Evolutionary conservation across 2,329 filamentous ascomycete species (phyloP).

Genomic region (Aspergillus unguis): DNA sequence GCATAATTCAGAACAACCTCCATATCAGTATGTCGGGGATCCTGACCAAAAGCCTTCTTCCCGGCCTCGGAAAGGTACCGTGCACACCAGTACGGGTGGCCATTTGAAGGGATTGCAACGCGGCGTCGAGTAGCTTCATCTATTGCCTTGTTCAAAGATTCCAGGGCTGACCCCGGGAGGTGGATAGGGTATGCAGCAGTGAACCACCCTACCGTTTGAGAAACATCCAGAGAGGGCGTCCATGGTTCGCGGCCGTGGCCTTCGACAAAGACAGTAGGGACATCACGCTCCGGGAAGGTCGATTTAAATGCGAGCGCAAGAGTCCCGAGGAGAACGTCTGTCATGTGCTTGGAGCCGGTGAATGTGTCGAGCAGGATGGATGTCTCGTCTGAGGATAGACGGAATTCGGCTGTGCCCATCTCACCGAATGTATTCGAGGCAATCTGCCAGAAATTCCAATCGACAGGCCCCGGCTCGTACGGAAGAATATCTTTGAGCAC

Average conservation of each 20-base stretch:
- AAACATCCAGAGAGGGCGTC: constrained; percentile 6
- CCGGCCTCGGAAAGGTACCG: constrained; percentile 9
- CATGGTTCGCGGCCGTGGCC: constrained; percentile 17
- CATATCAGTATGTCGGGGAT: neutral
- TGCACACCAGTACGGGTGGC: constrained; percentile 11
- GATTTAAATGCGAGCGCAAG: constrained; percentile 3
- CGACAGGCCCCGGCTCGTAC: neutral
- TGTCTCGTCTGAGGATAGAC: neutral
- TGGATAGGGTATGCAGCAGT: constrained; percentile 8
- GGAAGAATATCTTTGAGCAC: neutral
- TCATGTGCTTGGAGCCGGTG: constrained; percentile 6
- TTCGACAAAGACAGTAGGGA: constrained; percentile 13
- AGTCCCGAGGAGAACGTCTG: constrained; percentile 10
- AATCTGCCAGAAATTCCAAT: constrained; percentile 2
- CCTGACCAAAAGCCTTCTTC: neutral
- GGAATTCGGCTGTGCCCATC: neutral
- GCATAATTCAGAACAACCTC: constrained; percentile 16
- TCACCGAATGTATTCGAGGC: neutral
- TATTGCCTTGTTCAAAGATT: neutral
- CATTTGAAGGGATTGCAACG: constrained; percentile 3
- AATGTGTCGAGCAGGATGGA: neutral
- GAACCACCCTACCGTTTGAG: constrained; percentile 11
- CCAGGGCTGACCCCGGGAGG: neutral
- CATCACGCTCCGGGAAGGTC: constrained; percentile 8
- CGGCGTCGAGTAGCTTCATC: constrained; percentile 5